Conservation (phyloP, 2,329 filamentous ascomycete genomes). For the Myrmaecium sp. region DNA sequence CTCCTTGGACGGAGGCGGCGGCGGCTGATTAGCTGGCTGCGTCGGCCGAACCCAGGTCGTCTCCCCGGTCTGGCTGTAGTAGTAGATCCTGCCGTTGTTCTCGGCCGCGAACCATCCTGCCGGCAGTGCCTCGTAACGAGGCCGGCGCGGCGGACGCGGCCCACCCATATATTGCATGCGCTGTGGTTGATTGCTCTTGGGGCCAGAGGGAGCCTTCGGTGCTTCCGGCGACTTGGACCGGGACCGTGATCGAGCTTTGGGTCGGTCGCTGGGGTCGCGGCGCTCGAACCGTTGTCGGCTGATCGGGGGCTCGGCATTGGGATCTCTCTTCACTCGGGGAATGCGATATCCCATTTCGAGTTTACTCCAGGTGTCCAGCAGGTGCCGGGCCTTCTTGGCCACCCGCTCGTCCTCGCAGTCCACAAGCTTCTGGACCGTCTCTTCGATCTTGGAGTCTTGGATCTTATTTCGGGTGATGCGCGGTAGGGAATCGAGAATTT, state of each 20-base stretch:
- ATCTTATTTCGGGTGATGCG: constrained; percentile 94
- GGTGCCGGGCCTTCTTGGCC: constrained; percentile 47
- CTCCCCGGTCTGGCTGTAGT: constrained; percentile 61
- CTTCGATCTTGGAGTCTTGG: constrained; percentile 85
- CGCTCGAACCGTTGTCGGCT: constrained; percentile 50
- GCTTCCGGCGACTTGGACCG: constrained; percentile 30
- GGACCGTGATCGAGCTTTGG: constrained; percentile 33
- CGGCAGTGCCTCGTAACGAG: constrained; percentile 44
- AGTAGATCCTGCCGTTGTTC: constrained; percentile 57
- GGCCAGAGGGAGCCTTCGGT: constrained; percentile 25
- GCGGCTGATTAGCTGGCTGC: constrained; percentile 40
- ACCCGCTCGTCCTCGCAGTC: constrained; percentile 59
- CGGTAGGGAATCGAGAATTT: constrained; percentile 77
- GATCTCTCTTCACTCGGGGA: constrained; percentile 71
- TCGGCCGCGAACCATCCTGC: constrained; percentile 68
- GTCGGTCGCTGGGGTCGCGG: constrained; percentile 29
- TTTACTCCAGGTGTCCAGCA: constrained; percentile 76
- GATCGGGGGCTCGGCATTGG: constrained; percentile 36
- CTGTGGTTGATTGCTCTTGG: constrained; percentile 31
- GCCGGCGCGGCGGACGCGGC: constrained; percentile 33
- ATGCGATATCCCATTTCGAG: constrained; percentile 86
- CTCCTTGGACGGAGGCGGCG: constrained; percentile 43
- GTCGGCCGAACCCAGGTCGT: constrained; percentile 74
- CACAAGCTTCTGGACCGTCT: constrained; percentile 53
- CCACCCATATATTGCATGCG: too few relatives aligned